phyloP scores from a whole-genome alignment of 345 rosid genomes.

The Lumnitzera racemosa region DNA sequence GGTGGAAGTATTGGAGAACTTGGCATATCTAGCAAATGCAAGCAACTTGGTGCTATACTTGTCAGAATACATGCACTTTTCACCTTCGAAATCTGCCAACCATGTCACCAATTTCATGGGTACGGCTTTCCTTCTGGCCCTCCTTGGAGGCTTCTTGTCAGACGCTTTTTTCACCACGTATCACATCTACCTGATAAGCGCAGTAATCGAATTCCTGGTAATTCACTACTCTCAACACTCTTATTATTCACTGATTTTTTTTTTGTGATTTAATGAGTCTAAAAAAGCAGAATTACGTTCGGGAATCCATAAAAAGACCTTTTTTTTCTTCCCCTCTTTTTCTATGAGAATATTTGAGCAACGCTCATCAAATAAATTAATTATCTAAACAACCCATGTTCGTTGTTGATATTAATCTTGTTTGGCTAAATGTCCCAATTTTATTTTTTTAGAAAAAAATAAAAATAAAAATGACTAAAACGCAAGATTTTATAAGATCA shows the following conservation, averaged over 20 bases:
- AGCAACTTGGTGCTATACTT: slow-evolving; percentile 78
- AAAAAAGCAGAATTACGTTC: too few relatives aligned
- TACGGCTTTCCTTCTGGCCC: slow-evolving; percentile 74
- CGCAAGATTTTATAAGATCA: too few relatives aligned
- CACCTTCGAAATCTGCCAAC: slow-evolving; percentile 71
- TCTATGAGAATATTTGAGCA: too few relatives aligned
- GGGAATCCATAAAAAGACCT: too few relatives aligned
- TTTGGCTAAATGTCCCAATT: too few relatives aligned
- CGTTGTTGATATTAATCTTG: too few relatives aligned
- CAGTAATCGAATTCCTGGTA: slow-evolving; percentile 24
- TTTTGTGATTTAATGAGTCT: background rate
- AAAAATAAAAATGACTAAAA: too few relatives aligned
- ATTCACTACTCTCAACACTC: background rate
- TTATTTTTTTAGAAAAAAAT: too few relatives aligned
- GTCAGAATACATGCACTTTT: slow-evolving; percentile 61
- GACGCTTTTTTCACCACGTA: slow-evolving; percentile 47
- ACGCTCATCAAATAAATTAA: too few relatives aligned
- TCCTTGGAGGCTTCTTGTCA: slow-evolving; percentile 80
- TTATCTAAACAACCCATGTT: too few relatives aligned
- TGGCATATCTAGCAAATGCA: slow-evolving; percentile 75
- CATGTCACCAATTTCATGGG: slow-evolving; percentile 81
- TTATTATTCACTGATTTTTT: background rate
- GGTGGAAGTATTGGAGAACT: slow-evolving; percentile 84
- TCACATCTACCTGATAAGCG: slow-evolving; percentile 18
- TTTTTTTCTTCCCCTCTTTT: too few relatives aligned